Conservation (phyloP, 1,284 basidiomycete genomes). For the Tylopilus sp. region DNA sequence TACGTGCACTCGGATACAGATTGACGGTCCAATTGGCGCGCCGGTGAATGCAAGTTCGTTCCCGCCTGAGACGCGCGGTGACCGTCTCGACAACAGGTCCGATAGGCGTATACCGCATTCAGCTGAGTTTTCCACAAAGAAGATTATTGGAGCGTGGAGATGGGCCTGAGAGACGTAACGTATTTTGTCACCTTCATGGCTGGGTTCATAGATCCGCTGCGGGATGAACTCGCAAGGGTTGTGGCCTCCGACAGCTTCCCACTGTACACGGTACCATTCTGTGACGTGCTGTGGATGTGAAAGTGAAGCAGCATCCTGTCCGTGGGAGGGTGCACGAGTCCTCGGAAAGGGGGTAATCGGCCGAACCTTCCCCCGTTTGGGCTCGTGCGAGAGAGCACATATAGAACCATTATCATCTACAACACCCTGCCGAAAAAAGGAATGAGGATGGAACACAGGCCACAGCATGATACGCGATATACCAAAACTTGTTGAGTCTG, state of each 20-base stretch:
- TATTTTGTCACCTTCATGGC: conserved; percentile 72
- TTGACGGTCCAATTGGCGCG: conserved; percentile 72
- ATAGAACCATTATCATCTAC: no score
- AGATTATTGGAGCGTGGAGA: conserved; percentile 70
- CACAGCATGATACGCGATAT: not conserved
- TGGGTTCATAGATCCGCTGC: conserved; percentile 74
- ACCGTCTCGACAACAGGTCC: conserved; percentile 56
- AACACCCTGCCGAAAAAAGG: not conserved
- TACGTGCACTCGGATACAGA: conserved; percentile 67
- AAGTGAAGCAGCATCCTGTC: not conserved
- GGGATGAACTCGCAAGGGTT: conserved; percentile 61
- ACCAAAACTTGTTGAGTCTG: not conserved
- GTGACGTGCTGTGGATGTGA: conserved; percentile 9
- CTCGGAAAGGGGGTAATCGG: not conserved
- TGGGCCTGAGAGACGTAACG: conserved; percentile 76
- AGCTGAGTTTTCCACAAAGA: conserved; percentile 58
- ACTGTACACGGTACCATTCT: not conserved
- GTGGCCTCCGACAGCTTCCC: conserved; percentile 31
- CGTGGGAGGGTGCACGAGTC: no score
- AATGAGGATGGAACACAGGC: not conserved
- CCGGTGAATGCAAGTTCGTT: conserved; percentile 72
- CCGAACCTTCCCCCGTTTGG: not conserved
- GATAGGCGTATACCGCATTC: conserved; percentile 67
- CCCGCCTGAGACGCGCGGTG: conserved; percentile 53
- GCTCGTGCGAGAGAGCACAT: not conserved